phyloP scores from a whole-genome alignment of 768 basidiomycete species.

The Calvatia gigantea region DNA sequence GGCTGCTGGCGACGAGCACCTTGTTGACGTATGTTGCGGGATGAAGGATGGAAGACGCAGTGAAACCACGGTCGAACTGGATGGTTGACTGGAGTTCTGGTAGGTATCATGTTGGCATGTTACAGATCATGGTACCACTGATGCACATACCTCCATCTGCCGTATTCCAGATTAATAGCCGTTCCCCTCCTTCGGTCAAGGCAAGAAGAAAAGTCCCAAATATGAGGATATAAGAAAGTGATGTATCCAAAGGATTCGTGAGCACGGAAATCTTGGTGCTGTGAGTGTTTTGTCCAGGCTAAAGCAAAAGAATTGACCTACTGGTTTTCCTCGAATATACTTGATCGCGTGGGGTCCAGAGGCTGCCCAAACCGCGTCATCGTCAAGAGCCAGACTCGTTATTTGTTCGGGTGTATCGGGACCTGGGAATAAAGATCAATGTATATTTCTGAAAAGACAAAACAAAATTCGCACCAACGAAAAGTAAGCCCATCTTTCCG shows the following conservation, averaged over 20 bases:
- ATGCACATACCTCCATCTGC: slow-evolving; percentile 47
- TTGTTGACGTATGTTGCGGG: slow-evolving; percentile 98
- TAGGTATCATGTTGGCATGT: slow-evolving; percentile 12
- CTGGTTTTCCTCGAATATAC: slow-evolving; percentile 89
- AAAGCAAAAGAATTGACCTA: slow-evolving; percentile 21
- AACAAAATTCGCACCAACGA: slow-evolving; percentile 72
- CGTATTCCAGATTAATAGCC: slow-evolving; percentile 79
- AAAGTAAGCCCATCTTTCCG: slow-evolving; percentile 86
- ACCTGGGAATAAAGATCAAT: slow-evolving; percentile 44
- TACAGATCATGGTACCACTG: background rate
- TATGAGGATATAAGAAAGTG: slow-evolving; percentile 62
- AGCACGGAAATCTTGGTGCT: slow-evolving; percentile 47
- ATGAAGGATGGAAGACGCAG: slow-evolving; percentile 82
- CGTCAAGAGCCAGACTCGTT: slow-evolving; percentile 74
- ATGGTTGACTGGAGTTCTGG: slow-evolving; percentile 65
- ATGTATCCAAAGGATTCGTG: slow-evolving; percentile 60
- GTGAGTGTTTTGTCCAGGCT: background rate
- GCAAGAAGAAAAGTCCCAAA: slow-evolving; percentile 83
- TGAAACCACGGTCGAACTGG: slow-evolving; percentile 79
- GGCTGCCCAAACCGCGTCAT: slow-evolving; percentile 82
- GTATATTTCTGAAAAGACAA: background rate
- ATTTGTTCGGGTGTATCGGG: slow-evolving; percentile 78
- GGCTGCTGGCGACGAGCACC: slow-evolving; percentile 75
- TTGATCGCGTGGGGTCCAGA: slow-evolving; percentile 67
- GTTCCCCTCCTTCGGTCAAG: slow-evolving; percentile 72